Evolutionary conservation across 2,329 filamentous ascomycete genomes (phyloP), one percentile per base, ranked within the genome.

Genomic region (Microcyclospora pomicola): DNA sequence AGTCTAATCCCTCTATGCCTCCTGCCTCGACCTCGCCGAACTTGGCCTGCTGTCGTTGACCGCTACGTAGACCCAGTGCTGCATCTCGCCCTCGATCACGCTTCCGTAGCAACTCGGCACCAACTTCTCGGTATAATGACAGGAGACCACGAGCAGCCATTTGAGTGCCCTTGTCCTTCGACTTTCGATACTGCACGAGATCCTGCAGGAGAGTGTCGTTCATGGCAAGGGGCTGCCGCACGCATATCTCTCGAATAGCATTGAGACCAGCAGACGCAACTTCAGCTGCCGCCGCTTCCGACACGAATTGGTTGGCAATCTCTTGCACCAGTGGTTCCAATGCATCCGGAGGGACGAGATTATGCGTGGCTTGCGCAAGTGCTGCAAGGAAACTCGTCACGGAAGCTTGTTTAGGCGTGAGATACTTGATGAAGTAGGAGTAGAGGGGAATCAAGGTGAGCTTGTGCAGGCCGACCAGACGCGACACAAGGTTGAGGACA

Each of bases 221-320:
- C 82, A 98, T 96, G 5, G 87, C 87, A n/a, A 96, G 67, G 1
- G 91, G 88, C 55, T 98, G 91, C 46, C 91, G 74, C 2, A 79
- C 80, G 59, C 88, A 95, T 16, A 98, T 83, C 55, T 98, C 91
- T 36, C 91, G 77, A 48, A 98, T 96, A 11, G 86, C 82, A 58
- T 96, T 95, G 38, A 98, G 69, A 54, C 88, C 91, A 4, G 91
- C 88, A 3, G 87, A 80, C 1, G 84, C 84, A 24, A 98, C 88
- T 60, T 96, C 87, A 3, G 82, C 73, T 1, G 91, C 87, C 0
- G 87, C 78, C 1, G 85, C 91, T 63, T 98, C 91, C 0, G 86
- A 94, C 2, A 98, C 88, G 55, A 98, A 98, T 59, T 98, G 91
- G 55, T 96, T 95, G 27, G 91, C 88, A 51, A 98, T 96, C 65